Conservation (phyloP, 306 rosid genomes). For the Trifolium fragiferum region DNA sequence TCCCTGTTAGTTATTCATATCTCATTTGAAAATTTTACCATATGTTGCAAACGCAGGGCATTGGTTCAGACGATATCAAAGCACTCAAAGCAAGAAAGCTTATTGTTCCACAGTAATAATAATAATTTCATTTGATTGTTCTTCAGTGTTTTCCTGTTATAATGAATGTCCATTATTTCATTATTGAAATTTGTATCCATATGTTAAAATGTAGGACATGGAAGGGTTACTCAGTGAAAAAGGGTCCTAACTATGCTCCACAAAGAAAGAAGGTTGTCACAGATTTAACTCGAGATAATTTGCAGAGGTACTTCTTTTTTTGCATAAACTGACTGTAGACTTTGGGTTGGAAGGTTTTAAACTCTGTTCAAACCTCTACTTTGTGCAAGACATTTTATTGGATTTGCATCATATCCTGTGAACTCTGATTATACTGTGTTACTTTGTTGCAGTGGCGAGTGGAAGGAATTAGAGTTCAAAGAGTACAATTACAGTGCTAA, state of each 20-base stretch:
- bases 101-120: conserved; percentile 32
- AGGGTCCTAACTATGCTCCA: conserved; percentile 36
- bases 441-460: conserved; percentile 66
- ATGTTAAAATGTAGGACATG: conserved; percentile 17
- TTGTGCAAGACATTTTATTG: conserved; percentile 28
- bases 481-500: conserved; percentile 83
- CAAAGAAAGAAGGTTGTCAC: conserved; percentile 34
- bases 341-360: neutral
- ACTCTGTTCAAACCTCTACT: neutral
- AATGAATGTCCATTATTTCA: neutral
- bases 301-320: conserved; percentile 7
- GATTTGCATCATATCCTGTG: conserved; percentile 34
- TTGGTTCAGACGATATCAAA: conserved; percentile 29
- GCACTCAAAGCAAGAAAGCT: conserved; percentile 30
- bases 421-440: conserved; percentile 30
- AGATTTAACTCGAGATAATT: conserved; percentile 25
- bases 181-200: neutral
- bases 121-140: neutral
- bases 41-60: conserved; percentile 15
- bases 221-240: conserved; percentile 35
- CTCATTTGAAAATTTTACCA: neutral
- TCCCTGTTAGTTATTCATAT: neutral
- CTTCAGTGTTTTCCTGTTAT: neutral
- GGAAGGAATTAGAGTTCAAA: conserved; percentile 84
- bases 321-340: conserved; percentile 2